A percentile compares a stretch with the other conserved stretches of the same genome.
These are phyloP conservation scores for Spathaspora boniae DNA, from an alignment of 805 yeast species.

Conservation along the genomic window DNA sequence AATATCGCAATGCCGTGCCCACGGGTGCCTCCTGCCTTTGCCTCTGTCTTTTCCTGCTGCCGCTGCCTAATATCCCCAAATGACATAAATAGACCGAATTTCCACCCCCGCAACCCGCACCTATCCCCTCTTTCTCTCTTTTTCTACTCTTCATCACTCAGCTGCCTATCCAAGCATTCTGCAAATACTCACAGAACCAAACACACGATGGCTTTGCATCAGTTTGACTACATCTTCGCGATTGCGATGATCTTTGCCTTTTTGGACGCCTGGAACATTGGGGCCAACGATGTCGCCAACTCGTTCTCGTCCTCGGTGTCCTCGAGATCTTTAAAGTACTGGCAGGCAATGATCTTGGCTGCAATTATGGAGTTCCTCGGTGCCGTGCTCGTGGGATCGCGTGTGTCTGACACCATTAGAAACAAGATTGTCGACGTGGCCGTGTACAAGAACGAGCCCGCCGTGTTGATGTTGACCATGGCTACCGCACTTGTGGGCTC, in stretches of 20 bases:
- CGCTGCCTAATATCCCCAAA: not conserved
- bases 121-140: not conserved
- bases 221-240: conserved; percentile 70
- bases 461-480: conserved; percentile 73
- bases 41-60: not conserved
- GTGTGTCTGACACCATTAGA: conserved; percentile 72
- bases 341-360: conserved; percentile 75
- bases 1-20: too few species aligned
- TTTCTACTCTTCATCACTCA: not conserved
- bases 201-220: conserved; percentile 38
- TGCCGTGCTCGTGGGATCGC: conserved; percentile 68
- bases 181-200: not conserved
- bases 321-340: conserved; percentile 62
- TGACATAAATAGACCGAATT: not conserved
- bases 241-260: conserved; percentile 67
- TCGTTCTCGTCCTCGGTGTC: conserved; percentile 77
- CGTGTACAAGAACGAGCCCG: conserved; percentile 53
- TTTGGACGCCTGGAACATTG: conserved; percentile 76
- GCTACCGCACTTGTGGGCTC: conserved; percentile 73
- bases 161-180: not conserved
- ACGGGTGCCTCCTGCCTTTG: not conserved
- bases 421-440: conserved; percentile 55
- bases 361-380: conserved; percentile 72
- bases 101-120: not conserved
- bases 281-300: conserved; percentile 81